phyloP scores from a whole-genome alignment of 371 early-diverging fungal species.

The Cokeromyces recurvatus region DNA sequence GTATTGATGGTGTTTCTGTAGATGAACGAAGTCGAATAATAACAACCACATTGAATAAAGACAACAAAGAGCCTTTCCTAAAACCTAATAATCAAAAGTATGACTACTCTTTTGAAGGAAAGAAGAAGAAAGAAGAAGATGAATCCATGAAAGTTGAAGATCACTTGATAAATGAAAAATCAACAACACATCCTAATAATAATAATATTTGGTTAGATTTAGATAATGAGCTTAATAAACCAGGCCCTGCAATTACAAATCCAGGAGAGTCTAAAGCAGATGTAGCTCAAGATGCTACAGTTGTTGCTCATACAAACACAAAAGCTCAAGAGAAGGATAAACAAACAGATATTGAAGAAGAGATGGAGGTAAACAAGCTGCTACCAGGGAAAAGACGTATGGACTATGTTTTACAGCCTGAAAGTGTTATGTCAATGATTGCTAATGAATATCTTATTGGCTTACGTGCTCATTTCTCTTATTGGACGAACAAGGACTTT shows the following conservation, averaged over 20 bases:
- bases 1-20: slow-evolving; percentile 36
- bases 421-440: slow-evolving; percentile 49
- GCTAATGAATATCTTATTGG: slow-evolving; percentile 49
- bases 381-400: slow-evolving; percentile 32
- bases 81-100: too few species aligned
- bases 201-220: slow-evolving; percentile 25
- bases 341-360: slow-evolving; percentile 8
- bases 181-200: neutral
- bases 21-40: too few species aligned
- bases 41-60: too few species aligned
- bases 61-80: too few species aligned
- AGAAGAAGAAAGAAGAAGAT: neutral
- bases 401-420: slow-evolving; percentile 44
- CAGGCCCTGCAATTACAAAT: slow-evolving; percentile 29
- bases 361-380: slow-evolving; percentile 13
- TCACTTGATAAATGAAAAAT: too few species aligned
- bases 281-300: slow-evolving; percentile 30
- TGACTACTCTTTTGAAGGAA: too few species aligned
- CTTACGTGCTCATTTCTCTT: slow-evolving; percentile 46
- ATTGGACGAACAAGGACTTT: slow-evolving; percentile 50
- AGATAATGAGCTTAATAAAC: slow-evolving; percentile 29
- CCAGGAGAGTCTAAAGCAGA: slow-evolving; percentile 32
- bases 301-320: neutral
- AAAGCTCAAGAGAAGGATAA: slow-evolving; percentile 5
- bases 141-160: too few species aligned